Evolutionary conservation across 208 protist genomes (phyloP).

Genomic region (Trypanosoma melophagium): DNA sequence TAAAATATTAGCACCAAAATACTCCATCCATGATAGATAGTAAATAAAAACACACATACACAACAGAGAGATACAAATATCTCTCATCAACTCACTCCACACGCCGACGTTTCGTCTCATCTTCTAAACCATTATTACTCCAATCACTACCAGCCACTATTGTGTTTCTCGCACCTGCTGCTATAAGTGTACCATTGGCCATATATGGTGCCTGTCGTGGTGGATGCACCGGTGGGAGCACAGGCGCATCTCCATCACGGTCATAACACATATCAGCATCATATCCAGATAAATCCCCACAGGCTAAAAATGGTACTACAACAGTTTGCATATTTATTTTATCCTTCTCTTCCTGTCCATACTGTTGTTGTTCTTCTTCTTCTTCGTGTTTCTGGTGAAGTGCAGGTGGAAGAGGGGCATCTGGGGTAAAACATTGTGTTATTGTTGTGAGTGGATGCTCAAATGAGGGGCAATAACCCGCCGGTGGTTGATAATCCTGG

Average conservation of each 20-base stretch:
- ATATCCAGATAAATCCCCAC: constrained; percentile 95
- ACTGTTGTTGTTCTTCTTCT: constrained; percentile 8
- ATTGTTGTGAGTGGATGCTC: constrained; percentile 31
- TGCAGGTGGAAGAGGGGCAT: constrained; percentile 12
- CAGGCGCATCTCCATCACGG: constrained; percentile 24
- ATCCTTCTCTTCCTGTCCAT: constrained; percentile 19
- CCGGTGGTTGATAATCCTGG: constrained; percentile 88
- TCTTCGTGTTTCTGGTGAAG: constrained; percentile 6
- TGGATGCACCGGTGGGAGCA: constrained; percentile 72
- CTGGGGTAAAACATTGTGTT: constrained; percentile 29
- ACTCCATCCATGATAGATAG: no score
- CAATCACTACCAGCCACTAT: background rate
- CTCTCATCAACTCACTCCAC: constrained; percentile 7
- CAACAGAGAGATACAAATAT: no score
- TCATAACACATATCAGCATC: constrained; percentile 93
- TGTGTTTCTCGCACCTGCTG: background rate
- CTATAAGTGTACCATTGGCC: background rate
- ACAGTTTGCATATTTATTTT: constrained; percentile 27
- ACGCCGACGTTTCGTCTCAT: constrained; percentile 20
- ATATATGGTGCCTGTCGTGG: constrained; percentile 80
- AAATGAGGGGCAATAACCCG: constrained; percentile 74
- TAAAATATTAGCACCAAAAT: no score
- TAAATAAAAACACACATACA: no score
- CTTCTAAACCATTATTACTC: background rate
- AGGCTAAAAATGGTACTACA: constrained; percentile 96